Evolutionary conservation across 108 stramenopile species (phyloP).

Genomic region (Conticribra guillardii): DNA sequence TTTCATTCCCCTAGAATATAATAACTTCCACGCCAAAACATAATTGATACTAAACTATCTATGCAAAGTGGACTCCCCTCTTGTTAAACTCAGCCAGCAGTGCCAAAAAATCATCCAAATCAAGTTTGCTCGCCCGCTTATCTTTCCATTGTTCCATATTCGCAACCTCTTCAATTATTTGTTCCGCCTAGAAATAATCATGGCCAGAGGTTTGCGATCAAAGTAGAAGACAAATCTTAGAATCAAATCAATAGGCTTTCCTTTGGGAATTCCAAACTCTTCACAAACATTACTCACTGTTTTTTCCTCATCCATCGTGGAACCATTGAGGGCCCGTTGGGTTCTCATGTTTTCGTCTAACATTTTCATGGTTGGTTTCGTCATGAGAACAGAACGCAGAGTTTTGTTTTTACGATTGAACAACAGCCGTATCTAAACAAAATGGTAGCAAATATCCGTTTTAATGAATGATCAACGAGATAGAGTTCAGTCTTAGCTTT

Average conservation of each 20-base stretch:
- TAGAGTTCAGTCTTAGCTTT: too few relatives aligned
- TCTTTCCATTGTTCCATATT: constrained; percentile 74
- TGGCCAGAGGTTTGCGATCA: too few relatives aligned
- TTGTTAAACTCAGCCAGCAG: constrained; percentile 91
- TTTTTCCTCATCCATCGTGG: constrained; percentile 19
- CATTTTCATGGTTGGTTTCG: constrained; percentile 84
- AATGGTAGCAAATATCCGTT: too few relatives aligned
- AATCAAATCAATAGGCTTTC: too few relatives aligned
- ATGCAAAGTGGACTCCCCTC: constrained; percentile 91
- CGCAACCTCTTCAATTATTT: constrained; percentile 87
- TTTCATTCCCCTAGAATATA: too few relatives aligned
- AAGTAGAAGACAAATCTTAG: too few relatives aligned
- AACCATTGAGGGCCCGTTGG: constrained; percentile 58
- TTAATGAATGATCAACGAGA: constrained; percentile 8
- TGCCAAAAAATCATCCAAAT: constrained; percentile 95
- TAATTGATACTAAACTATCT: neutral
- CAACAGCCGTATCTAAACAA: constrained; percentile 72
- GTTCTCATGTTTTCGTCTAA: constrained; percentile 92
- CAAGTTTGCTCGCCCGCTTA: constrained; percentile 92
- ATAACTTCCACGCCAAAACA: too few relatives aligned
- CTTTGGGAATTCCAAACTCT: too few relatives aligned
- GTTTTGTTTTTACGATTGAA: constrained; percentile 97
- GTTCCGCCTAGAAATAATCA: constrained; percentile 33
- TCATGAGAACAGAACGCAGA: constrained; percentile 75
- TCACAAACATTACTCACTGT: constrained; percentile 4